These are phyloP conservation scores for Rosa lucieae DNA, from an alignment of 306 rosid species.

Conservation along the genomic window DNA sequence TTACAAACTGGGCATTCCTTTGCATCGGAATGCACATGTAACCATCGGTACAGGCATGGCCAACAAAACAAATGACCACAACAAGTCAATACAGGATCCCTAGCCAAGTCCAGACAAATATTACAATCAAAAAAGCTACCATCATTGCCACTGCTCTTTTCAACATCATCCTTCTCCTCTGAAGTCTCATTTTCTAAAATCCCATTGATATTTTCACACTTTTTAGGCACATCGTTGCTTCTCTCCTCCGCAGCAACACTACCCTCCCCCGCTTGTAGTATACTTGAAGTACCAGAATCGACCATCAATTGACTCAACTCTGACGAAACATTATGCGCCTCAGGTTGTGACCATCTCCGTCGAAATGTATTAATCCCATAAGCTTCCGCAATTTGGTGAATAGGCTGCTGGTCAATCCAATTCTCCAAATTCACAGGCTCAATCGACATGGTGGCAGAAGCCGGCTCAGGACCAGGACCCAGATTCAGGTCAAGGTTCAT, in stretches of 20 bases:
- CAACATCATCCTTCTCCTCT: constrained; percentile 62
- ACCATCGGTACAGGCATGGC: constrained; percentile 88
- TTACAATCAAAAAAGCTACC: constrained; percentile 95
- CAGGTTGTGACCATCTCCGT: constrained; percentile 59
- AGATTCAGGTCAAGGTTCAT: constrained; percentile 98
- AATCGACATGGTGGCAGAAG: constrained; percentile 27
- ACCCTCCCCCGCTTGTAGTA: constrained; percentile 87
- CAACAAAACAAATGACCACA: constrained; percentile 98
- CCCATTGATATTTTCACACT: constrained; percentile 67
- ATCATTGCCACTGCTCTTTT: constrained; percentile 59
- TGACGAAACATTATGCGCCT: constrained; percentile 46
- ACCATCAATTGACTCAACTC: constrained; percentile 65
- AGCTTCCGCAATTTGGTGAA: constrained; percentile 51
- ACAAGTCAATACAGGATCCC: constrained; percentile 92
- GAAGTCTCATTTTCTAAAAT: constrained; percentile 48
- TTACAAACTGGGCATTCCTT: constrained; percentile 95
- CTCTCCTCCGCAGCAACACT: constrained; percentile 79
- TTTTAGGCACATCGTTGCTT: constrained; percentile 49
- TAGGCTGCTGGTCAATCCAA: constrained; percentile 56
- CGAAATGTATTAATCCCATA: constrained; percentile 49
- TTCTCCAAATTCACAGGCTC: constrained; percentile 57
- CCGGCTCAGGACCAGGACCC: constrained; percentile 78
- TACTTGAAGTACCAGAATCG: constrained; percentile 51
- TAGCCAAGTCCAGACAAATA: constrained; percentile 87
- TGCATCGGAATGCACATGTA: constrained; percentile 82